Evolutionary conservation across 192 early-diverging fungal genomes (phyloP).

Genomic region (Mortierella hygrophila): DNA sequence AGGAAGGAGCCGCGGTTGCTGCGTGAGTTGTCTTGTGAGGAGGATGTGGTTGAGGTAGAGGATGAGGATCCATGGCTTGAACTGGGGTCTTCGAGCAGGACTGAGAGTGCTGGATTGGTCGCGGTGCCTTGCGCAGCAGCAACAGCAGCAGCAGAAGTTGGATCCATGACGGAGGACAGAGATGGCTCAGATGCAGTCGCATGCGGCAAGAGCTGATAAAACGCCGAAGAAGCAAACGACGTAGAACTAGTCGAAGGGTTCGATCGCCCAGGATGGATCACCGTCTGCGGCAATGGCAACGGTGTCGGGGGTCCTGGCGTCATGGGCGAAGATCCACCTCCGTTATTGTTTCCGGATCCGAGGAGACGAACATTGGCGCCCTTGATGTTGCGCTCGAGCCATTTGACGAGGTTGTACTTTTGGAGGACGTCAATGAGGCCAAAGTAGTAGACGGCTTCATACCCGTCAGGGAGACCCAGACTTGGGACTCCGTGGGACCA

Average conservation of each 20-base stretch:
- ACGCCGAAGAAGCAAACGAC: conserved; percentile 24
- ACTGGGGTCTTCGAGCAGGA: conserved; percentile 24
- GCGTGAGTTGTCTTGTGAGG: background rate
- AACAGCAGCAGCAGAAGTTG: background rate
- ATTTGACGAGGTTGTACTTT: conserved; percentile 45
- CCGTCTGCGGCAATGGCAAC: no score
- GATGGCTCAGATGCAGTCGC: conserved; percentile 39
- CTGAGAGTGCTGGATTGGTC: conserved; percentile 29
- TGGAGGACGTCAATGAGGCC: conserved; percentile 51
- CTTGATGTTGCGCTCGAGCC: conserved; percentile 46
- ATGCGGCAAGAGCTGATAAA: conserved; percentile 44
- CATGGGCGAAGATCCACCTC: background rate
- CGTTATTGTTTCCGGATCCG: conserved; percentile 7
- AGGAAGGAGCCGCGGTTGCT: background rate
- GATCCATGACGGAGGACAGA: conserved; percentile 12
- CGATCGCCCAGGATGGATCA: conserved; percentile 16
- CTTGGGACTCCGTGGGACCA: conserved; percentile 49
- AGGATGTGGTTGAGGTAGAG: background rate
- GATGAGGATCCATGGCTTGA: conserved; percentile 9
- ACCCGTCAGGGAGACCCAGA: conserved; percentile 19
- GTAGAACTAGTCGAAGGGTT: conserved; percentile 14
- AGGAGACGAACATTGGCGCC: conserved; percentile 46
- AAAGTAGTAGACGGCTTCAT: conserved; percentile 50
- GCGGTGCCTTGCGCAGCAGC: background rate
- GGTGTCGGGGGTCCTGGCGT: background rate